These are phyloP conservation scores for Kernera saxatilis DNA, from an alignment of 345 rosid genomes.

Conservation along the genomic window DNA sequence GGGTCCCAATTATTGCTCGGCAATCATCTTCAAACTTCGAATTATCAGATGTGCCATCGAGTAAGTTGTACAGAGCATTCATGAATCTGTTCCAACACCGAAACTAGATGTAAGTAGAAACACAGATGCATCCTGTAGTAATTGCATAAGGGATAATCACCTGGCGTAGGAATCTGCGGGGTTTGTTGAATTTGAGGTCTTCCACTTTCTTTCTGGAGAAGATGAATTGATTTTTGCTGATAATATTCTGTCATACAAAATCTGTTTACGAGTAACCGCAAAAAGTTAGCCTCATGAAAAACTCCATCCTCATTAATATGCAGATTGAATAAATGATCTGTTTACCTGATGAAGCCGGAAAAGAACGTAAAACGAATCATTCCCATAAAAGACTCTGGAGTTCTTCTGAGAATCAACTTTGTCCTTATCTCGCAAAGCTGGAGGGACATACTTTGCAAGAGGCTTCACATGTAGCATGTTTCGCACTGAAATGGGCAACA, in stretches of 20 bases:
- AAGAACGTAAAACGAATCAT: constrained; percentile 87
- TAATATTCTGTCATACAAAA: constrained; percentile 75
- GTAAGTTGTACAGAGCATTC: constrained; percentile 84
- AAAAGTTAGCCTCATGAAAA: neutral
- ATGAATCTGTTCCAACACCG: constrained; percentile 53
- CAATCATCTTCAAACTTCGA: constrained; percentile 97
- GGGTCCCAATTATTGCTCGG: constrained; percentile 92
- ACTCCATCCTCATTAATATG: neutral
- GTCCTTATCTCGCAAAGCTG: constrained; percentile 39
- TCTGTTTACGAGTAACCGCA: constrained; percentile 37
- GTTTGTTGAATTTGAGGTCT: constrained; percentile 58
- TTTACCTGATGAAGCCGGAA: constrained; percentile 95
- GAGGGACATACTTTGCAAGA: constrained; percentile 69
- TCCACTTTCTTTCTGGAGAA: constrained; percentile 87
- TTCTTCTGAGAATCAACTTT: constrained; percentile 43
- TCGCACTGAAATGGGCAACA: constrained; percentile 62
- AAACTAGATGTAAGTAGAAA: constrained; percentile 10
- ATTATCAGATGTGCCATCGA: constrained; percentile 93
- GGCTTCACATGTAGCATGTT: constrained; percentile 74
- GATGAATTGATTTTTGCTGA: constrained; percentile 93
- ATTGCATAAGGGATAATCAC: constrained; percentile 30
- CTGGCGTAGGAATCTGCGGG: constrained; percentile 81
- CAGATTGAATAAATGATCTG: neutral
- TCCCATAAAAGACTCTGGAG: constrained; percentile 79
- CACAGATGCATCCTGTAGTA: neutral